phyloP scores from a whole-genome alignment of 2,329 filamentous ascomycete species.

The Beauveria asiatica region DNA sequence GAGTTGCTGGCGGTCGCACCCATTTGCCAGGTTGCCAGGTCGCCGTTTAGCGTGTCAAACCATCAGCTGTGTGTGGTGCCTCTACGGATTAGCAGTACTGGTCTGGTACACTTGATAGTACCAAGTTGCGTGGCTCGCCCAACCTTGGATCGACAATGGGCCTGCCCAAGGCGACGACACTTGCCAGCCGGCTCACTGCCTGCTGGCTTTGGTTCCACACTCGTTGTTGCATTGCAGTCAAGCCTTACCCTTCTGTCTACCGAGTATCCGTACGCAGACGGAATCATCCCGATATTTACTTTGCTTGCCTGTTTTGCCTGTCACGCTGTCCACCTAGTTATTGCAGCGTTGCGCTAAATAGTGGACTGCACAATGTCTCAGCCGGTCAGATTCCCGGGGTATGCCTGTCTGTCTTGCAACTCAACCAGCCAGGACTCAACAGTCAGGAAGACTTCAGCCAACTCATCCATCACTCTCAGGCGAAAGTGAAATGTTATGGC shows the following conservation, averaged over 20 bases:
- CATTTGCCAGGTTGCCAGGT: too few species aligned
- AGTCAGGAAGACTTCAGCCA: neutral
- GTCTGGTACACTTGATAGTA: too few species aligned
- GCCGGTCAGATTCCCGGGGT: conserved; percentile 3
- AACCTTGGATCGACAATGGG: too few species aligned
- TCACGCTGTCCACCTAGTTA: too few species aligned
- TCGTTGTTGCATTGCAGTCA: neutral
- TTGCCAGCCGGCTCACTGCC: neutral
- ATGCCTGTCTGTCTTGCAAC: neutral
- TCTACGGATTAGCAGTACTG: too few species aligned
- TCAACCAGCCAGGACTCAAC: neutral
- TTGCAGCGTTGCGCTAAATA: neutral
- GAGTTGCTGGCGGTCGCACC: too few species aligned
- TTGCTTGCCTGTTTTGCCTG: neutral
- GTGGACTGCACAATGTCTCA: conserved; percentile 1
- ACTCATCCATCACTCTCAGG: too few species aligned
- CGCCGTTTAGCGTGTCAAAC: neutral
- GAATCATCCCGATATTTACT: neutral
- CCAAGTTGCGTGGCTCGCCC: neutral
- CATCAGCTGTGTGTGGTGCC: neutral
- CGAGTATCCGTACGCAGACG: neutral
- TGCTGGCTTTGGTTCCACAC: neutral
- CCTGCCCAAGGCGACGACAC: neutral
- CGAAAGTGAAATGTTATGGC: too few species aligned
- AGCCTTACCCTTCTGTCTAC: neutral